These are phyloP conservation scores for Ganoderma lingzhi DNA, from an alignment of 1,284 basidiomycete species.

Conservation along the genomic window DNA sequence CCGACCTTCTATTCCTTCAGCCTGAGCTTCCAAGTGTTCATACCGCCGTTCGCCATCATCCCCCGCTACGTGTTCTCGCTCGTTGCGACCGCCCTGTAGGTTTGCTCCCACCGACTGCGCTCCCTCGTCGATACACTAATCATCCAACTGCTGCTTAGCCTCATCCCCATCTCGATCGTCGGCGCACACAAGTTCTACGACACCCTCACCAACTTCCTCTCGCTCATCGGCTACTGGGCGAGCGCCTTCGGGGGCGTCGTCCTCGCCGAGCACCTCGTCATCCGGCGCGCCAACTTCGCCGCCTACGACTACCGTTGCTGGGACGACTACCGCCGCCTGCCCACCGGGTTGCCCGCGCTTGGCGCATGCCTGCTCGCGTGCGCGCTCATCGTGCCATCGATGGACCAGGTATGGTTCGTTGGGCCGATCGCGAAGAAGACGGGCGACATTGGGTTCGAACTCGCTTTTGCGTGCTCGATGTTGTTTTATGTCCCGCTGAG, in stretches of 20 bases:
- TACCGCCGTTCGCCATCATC: slow-evolving; percentile 71
- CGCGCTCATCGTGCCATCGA: slow-evolving; percentile 69
- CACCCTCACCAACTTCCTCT: slow-evolving; percentile 73
- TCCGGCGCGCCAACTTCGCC: slow-evolving; percentile 59
- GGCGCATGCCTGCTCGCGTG: slow-evolving; percentile 58
- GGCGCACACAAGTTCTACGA: slow-evolving; percentile 74
- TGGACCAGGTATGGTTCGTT: slow-evolving; percentile 77
- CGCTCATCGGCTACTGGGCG: slow-evolving; percentile 80
- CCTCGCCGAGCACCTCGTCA: slow-evolving; percentile 69
- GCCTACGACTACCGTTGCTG: slow-evolving; percentile 62
- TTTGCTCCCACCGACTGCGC: slow-evolving; percentile 23
- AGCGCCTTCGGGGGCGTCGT: slow-evolving; percentile 66
- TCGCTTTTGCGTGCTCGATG: slow-evolving; percentile 63
- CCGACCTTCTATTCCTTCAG: slow-evolving; percentile 87
- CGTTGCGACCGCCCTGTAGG: slow-evolving; percentile 81
- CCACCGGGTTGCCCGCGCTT: slow-evolving; percentile 70
- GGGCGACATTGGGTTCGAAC: slow-evolving; percentile 83
- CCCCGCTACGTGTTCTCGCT: slow-evolving; percentile 91
- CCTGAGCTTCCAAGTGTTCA: slow-evolving; percentile 82
- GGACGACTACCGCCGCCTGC: slow-evolving; percentile 63
- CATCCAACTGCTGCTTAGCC: slow-evolving; percentile 27
- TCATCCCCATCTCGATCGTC: slow-evolving; percentile 70
- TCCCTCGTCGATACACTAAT: not conserved
- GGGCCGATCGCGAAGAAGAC: slow-evolving; percentile 75
- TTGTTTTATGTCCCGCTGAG: slow-evolving; percentile 69